A percentile compares a stretch with the other conserved stretches of the same genome.
Conservation (phyloP, 1,284 basidiomycete genomes). For the Cryptococcus hybrid region DNA sequence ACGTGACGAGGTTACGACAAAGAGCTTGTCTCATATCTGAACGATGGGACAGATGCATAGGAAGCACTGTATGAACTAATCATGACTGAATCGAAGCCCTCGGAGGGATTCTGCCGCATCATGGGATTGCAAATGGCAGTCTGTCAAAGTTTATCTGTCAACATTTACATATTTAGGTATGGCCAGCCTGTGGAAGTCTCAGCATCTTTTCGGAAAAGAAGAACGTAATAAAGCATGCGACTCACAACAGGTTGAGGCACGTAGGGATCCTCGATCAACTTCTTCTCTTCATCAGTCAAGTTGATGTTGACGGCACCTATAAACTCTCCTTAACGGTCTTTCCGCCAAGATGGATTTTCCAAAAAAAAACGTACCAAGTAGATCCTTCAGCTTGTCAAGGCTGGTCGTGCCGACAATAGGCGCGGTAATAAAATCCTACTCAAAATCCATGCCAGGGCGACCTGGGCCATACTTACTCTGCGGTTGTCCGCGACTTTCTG, state of each 20-base stretch:
- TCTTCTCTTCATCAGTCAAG: constrained; percentile 58
- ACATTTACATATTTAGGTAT: too few species aligned
- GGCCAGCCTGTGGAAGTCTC: too few species aligned
- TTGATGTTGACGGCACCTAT: constrained; percentile 49
- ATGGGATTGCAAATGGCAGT: too few species aligned
- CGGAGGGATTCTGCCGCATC: too few species aligned
- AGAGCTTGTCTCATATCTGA: too few species aligned
- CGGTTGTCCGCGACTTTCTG: constrained; percentile 56
- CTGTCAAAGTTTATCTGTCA: too few species aligned
- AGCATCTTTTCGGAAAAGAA: too few species aligned
- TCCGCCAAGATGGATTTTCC: neutral
- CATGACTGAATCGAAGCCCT: too few species aligned
- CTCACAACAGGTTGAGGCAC: constrained; percentile 13
- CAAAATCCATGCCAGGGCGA: constrained; percentile 31
- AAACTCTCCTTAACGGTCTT: neutral
- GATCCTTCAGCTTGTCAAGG: constrained; percentile 22
- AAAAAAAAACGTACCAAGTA: neutral
- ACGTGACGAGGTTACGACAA: neutral
- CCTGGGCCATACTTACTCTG: constrained; percentile 57
- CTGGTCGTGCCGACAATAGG: constrained; percentile 29
- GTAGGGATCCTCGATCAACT: constrained; percentile 56
- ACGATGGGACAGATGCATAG: too few species aligned
- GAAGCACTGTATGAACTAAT: too few species aligned
- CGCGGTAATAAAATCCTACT: constrained; percentile 18
- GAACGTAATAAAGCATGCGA: neutral